Conservation (phyloP, 345 rosid genomes). For the Kandelia obovata region DNA sequence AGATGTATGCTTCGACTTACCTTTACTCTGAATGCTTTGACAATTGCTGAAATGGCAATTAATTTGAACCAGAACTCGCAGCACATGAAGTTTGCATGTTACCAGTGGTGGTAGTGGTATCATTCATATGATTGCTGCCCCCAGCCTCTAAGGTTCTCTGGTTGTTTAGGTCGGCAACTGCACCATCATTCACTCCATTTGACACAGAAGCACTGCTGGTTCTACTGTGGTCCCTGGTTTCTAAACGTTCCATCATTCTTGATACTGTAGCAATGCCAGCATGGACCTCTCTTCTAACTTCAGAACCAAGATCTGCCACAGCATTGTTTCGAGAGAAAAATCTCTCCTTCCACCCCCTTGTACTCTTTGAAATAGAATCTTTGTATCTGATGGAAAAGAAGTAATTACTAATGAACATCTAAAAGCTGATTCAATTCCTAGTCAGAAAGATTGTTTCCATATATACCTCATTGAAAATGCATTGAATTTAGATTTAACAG, state of each 20-base stretch:
- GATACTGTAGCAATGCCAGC: constrained; percentile 87
- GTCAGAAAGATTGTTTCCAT: neutral
- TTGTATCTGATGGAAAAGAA: constrained; percentile 51
- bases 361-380: constrained; percentile 89
- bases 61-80: constrained; percentile 52
- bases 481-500: constrained; percentile 65
- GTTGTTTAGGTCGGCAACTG: constrained; percentile 39
- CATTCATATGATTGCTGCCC: constrained; percentile 30
- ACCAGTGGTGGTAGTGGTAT: constrained; percentile 9
- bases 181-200: constrained; percentile 35
- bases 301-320: constrained; percentile 69
- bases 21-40: constrained; percentile 20
- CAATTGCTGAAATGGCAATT: constrained; percentile 17
- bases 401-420: neutral
- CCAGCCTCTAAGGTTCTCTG: constrained; percentile 27
- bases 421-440: neutral
- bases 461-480: constrained; percentile 73
- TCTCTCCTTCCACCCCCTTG: constrained; percentile 90
- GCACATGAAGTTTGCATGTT: constrained; percentile 38
- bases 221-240: constrained; percentile 19
- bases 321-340: constrained; percentile 73
- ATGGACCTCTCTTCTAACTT: constrained; percentile 79
- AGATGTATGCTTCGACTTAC: constrained; percentile 4
- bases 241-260: constrained; percentile 77
- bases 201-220: constrained; percentile 28